phyloP scores from a whole-genome alignment of 2,329 filamentous ascomycete genomes.

The Ustilaginoidea virens region DNA sequence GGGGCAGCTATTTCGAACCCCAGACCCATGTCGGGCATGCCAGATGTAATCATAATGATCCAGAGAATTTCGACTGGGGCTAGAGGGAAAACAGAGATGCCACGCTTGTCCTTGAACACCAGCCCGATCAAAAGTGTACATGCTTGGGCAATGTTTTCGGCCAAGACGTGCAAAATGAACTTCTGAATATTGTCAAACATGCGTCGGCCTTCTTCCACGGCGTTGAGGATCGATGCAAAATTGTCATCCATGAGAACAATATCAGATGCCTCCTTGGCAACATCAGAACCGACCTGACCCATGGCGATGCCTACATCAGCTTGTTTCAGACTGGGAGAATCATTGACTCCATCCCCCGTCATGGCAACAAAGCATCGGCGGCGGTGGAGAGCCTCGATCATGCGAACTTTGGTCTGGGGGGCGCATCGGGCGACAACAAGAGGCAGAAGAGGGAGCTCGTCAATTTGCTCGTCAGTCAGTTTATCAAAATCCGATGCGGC shows the following conservation, averaged over 20 bases:
- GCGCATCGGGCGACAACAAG: constrained; percentile 41
- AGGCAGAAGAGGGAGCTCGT: constrained; percentile 29
- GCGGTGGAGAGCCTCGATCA: constrained; percentile 36
- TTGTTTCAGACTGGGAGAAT: constrained; percentile 47
- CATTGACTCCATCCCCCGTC: constrained; percentile 53
- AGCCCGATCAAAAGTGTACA: constrained; percentile 53
- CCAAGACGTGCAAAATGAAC: constrained; percentile 50
- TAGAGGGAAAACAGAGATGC: constrained; percentile 54
- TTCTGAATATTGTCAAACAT: constrained; percentile 55
- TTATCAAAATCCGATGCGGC: constrained; percentile 1
- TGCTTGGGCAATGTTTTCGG: constrained; percentile 56
- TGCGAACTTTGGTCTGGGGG: constrained; percentile 41
- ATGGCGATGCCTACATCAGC: constrained; percentile 54
- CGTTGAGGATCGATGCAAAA: constrained; percentile 50
- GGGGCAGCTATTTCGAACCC: constrained; percentile 55
- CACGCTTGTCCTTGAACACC: constrained; percentile 48
- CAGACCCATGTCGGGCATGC: constrained; percentile 59
- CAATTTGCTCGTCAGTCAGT: constrained; percentile 22
- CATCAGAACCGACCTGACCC: constrained; percentile 52
- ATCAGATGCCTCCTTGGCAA: constrained; percentile 51
- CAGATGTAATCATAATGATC: constrained; percentile 68
- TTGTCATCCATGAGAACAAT: constrained; percentile 55
- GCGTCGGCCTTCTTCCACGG: constrained; percentile 49
- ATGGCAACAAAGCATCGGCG: constrained; percentile 44
- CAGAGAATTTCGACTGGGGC: constrained; percentile 61